Evolutionary conservation across 2,329 filamentous ascomycete genomes (phyloP).

Genomic region (Penicillium sp.): DNA sequence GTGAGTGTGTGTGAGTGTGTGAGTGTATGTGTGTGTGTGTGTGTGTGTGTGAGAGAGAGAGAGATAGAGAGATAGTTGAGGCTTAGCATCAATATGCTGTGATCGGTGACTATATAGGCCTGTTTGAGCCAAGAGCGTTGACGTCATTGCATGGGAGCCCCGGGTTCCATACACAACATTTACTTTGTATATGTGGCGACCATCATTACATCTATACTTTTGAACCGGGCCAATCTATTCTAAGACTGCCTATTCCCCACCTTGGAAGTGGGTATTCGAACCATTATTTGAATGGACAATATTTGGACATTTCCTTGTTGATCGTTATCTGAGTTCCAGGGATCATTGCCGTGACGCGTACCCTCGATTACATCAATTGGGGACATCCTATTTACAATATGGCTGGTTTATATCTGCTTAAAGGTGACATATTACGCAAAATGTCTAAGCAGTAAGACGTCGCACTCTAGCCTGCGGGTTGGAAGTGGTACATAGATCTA

Average conservation of each 20-base stretch:
- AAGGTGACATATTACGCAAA: background rate
- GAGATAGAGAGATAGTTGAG: no score
- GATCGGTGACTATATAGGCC: background rate
- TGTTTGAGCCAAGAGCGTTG: background rate
- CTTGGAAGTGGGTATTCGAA: background rate
- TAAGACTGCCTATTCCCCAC: background rate
- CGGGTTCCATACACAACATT: background rate
- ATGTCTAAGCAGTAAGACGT: no score
- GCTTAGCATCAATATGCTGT: background rate
- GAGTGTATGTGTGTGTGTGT: no score
- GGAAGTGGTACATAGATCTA: background rate
- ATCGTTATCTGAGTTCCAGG: background rate
- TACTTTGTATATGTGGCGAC: background rate
- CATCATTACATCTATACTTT: background rate
- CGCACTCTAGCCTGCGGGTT: background rate
- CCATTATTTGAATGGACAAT: background rate
- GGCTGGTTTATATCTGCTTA: background rate
- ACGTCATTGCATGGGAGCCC: background rate
- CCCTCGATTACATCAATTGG: background rate
- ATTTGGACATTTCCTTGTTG: background rate
- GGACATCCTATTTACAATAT: background rate
- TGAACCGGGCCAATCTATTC: background rate
- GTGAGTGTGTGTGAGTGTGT: no score
- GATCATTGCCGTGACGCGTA: background rate
- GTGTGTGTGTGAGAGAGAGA: no score